phyloP scores from a whole-genome alignment of 257 asterid genomes.

The Salvia hispanica region DNA sequence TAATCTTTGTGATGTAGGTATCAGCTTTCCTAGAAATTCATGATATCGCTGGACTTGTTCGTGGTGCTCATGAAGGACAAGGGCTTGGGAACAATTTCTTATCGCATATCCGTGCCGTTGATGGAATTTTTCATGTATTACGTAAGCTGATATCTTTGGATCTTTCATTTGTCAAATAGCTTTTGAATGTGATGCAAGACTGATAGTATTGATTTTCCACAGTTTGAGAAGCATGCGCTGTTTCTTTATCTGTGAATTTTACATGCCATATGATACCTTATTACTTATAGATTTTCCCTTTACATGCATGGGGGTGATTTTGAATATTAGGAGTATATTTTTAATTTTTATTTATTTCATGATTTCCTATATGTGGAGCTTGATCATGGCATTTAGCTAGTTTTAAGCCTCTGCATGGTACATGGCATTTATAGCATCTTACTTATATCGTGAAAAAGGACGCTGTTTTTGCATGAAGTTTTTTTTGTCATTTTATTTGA shows the following conservation, averaged over 20 bases:
- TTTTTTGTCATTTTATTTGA: slow-evolving; percentile 16
- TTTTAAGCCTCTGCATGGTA: background rate
- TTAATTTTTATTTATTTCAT: slow-evolving; percentile 2
- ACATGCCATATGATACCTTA: background rate
- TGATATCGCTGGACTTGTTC: slow-evolving; percentile 97
- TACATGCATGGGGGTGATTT: slow-evolving; percentile 2
- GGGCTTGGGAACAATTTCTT: slow-evolving; percentile 96
- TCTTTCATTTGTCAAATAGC: slow-evolving; percentile 9
- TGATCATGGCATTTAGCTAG: slow-evolving; percentile 2
- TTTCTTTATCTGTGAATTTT: slow-evolving; percentile 8
- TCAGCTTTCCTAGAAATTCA: slow-evolving; percentile 96
- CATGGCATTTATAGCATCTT: slow-evolving; percentile 4
- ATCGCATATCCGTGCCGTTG: slow-evolving; percentile 98
- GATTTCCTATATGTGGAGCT: background rate
- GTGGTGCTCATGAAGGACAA: slow-evolving; percentile 98
- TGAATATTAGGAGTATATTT: slow-evolving; percentile 1
- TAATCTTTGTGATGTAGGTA: slow-evolving; percentile 46
- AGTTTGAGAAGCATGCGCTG: background rate
- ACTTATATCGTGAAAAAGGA: background rate
- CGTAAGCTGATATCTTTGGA: slow-evolving; percentile 52
- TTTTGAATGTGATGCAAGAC: slow-evolving; percentile 1
- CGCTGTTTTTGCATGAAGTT: background rate
- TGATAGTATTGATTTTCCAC: slow-evolving; percentile 1
- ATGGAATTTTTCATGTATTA: slow-evolving; percentile 95
- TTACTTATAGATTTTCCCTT: background rate